A percentile compares a stretch with the other conserved stretches of the same genome.
phyloP scores from a whole-genome alignment of 2,329 filamentous ascomycete species.

The Rhexocercosporidium sp. region DNA sequence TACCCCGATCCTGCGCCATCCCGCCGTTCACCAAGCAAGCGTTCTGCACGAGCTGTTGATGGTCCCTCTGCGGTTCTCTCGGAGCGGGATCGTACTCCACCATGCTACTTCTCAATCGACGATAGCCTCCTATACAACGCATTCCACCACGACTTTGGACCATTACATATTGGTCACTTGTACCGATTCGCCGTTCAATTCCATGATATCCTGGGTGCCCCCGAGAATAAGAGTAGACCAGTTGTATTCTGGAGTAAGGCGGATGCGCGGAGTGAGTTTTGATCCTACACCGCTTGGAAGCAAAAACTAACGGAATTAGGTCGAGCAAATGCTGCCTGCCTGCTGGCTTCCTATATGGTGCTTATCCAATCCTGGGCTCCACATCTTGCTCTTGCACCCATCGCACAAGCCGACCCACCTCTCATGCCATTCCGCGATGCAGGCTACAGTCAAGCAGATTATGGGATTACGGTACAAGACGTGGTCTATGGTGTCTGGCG shows the following conservation, averaged over 20 bases:
- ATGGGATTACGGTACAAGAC: conserved; percentile 93
- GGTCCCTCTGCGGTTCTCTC: conserved; percentile 55
- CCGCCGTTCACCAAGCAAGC: conserved; percentile 74
- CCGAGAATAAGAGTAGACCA: conserved; percentile 85
- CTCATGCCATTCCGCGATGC: conserved; percentile 99
- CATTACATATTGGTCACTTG: conserved; percentile 94
- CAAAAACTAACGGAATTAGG: conserved; percentile 54
- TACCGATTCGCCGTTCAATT: conserved; percentile 96
- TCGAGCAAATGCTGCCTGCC: conserved; percentile 90
- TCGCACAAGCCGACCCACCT: conserved; percentile 94
- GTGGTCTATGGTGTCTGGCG: conserved; percentile 99
- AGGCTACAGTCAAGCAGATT: conserved; percentile 98
- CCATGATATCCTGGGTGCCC: conserved; percentile 91
- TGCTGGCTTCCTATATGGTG: conserved; percentile 98
- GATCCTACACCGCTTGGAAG: conserved; percentile 18
- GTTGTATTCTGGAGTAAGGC: conserved; percentile 97
- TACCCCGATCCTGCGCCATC: conserved; percentile 64
- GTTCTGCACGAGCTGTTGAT: conserved; percentile 68
- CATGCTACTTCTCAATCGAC: conserved; percentile 96
- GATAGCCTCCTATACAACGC: conserved; percentile 94
- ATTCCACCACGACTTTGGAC: conserved; percentile 98
- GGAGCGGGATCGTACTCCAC: conserved; percentile 62
- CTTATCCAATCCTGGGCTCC: conserved; percentile 97
- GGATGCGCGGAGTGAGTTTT: conserved; percentile 80
- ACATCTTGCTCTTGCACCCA: conserved; percentile 91